Evolutionary conservation across 495 filamentous ascomycete species (phyloP), one percentile per base, ranked within the genome.

Genomic region (Trichocladium antarcticum): DNA sequence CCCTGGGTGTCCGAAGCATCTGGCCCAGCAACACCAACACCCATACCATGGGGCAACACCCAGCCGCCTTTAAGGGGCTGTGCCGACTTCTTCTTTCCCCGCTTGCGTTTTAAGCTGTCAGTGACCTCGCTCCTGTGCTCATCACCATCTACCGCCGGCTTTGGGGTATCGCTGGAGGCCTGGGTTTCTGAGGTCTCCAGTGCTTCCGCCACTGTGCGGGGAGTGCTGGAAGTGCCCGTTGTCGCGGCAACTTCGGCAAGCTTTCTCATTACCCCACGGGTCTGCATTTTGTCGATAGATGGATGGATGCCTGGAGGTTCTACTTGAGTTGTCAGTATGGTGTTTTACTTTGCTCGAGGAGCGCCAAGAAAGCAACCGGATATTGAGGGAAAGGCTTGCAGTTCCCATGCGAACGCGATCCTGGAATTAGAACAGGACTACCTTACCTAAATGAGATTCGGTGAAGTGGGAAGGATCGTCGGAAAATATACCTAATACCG

Each of bases 31-130:
- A 51, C 17, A 2, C 31, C 44, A 46, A 46, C 17, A 1, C 70
- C 70, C 59, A 74, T 61, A 12, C 63, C 64, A 55, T 73, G 72
- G 2, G 66, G 67, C 11, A 74, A 51, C 12, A 55, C 51, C 62
- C 61, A 69, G 16, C 49, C 62, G 21, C 60, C 61, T 31, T 58
- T 62, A 15, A 68, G 42, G 0, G 60, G 49, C 10, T 53, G 51
- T 5, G 45, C 21, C n/a, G 36, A 41, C 31, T 32, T 43, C 45
- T 54, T 54, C 16, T 16, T 22, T 14, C 27, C 42, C 6, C 41
- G 44, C 20, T 50, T 56, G 16, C 37, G 45, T 34, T 55, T 55
- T 20, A 17, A 10, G 20, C 42, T 9, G 21, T 14, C 7, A 24
- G 38, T n/a, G 7, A 28, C 5, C 6, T 37, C 28, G 20, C 12